These are phyloP conservation scores for Fusarium subglutinans DNA, from an alignment of 2,329 filamentous ascomycete genomes.

Conservation along the genomic window DNA sequence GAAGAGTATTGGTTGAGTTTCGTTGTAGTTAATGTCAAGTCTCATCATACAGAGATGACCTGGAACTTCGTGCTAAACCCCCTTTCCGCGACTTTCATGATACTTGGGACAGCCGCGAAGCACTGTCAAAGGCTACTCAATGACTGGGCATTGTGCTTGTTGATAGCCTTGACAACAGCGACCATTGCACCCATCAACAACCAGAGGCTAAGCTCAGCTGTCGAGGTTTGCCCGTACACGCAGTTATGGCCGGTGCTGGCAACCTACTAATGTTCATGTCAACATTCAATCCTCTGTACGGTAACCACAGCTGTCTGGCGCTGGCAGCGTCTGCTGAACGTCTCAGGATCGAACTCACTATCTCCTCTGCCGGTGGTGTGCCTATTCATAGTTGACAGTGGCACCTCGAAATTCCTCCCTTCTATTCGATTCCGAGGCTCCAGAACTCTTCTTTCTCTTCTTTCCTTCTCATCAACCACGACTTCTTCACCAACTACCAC, in stretches of 20 bases:
- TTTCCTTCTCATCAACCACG: not conserved
- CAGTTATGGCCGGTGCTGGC: not conserved
- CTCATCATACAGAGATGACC: not conserved
- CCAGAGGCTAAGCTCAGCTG: not conserved
- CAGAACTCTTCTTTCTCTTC: not conserved
- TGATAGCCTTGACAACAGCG: not conserved
- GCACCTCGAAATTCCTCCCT: rapidly evolving
- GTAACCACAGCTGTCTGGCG: too few species aligned
- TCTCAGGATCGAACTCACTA: not conserved
- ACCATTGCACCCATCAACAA: not conserved
- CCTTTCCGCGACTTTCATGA: rapidly evolving
- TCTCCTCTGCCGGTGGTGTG: not conserved
- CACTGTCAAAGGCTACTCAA: rapidly evolving
- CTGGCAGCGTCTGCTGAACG: rapidly evolving
- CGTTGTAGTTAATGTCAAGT: rapidly evolving
- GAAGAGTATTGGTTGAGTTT: rapidly evolving
- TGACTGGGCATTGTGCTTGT: rapidly evolving
- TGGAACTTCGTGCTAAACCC: rapidly evolving
- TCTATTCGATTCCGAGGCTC: not conserved
- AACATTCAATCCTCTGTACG: not conserved
- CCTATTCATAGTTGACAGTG: not conserved
- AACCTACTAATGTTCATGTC: not conserved
- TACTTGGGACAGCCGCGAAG: not conserved
- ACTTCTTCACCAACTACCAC: not conserved
- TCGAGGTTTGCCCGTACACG: not conserved